Evolutionary conservation across 75 land plant species (phyloP), one percentile per base, ranked within the genome.

Genomic region (Selaginella tamariscina): DNA sequence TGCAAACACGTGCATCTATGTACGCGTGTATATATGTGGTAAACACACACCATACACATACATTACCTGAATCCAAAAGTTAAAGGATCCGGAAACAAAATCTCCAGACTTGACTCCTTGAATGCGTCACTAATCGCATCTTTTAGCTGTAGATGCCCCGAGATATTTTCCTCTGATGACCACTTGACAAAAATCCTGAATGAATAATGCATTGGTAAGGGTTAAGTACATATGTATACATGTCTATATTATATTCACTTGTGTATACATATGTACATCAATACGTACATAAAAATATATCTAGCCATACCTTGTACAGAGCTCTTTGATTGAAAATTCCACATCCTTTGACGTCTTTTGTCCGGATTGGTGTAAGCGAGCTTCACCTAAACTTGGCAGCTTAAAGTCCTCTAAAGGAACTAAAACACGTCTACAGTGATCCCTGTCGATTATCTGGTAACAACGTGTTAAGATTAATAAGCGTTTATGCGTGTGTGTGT

Each of bases 31-130:
- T 70, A 55, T 86, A 71, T n/a, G n/a, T n/a, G n/a, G n/a, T n/a
- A n/a, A n/a, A n/a, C n/a, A n/a, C n/a, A n/a, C n/a, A n/a, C n/a
- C n/a, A n/a, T n/a, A n/a, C n/a, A n/a, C n/a, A n/a, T n/a, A n/a
- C n/a, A n/a, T n/a, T n/a, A n/a, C 71, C 85, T 83, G 70, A 94
- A 94, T 65, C 96, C 98, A 79, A 94, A 87, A 0, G 96, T 94
- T 54, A 94, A 72, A 44, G 98, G 98, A 78, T 94, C 98, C 15
- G 98, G 98, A 56, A 94, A 70, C 20, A 94, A 69, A 27, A 87
- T 78, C 66, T 89, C 96, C 77, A 89, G 76, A 0, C 78, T 75
- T 26, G 98, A 85, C 33, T 86, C 64, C 71, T 89, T 90, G 20
- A 94, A 67, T 24, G 98, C 98, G 56, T 83, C 85, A 63, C 86